These are phyloP conservation scores for Vigna reflexopilosa DNA, from an alignment of 306 rosid genomes.

Conservation along the genomic window DNA sequence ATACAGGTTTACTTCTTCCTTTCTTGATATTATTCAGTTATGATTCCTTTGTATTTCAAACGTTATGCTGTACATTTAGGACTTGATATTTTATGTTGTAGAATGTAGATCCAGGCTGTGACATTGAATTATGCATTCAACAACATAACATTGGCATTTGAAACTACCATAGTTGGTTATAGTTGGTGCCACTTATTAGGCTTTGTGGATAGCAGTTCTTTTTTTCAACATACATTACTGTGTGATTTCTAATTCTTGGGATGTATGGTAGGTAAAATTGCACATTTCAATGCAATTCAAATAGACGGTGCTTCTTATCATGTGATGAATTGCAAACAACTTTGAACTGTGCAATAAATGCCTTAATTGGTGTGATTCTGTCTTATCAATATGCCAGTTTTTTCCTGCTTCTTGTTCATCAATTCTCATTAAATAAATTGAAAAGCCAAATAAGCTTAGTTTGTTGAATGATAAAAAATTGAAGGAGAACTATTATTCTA, in stretches of 20 bases:
- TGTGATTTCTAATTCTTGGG: neutral
- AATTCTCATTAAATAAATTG: neutral
- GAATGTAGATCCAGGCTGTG: neutral
- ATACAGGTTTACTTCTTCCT: slow-evolving; percentile 68
- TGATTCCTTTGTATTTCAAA: neutral
- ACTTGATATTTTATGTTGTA: slow-evolving; percentile 3
- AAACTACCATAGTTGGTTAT: neutral
- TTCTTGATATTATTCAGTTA: slow-evolving; percentile 18
- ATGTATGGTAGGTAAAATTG: neutral
- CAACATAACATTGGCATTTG: neutral
- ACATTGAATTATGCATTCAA: slow-evolving; percentile 1
- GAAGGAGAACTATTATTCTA: neutral
- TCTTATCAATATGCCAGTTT: neutral
- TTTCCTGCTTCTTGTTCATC: neutral
- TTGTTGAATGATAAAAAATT: neutral
- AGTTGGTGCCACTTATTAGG: slow-evolving; percentile 17
- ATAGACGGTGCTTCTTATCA: neutral
- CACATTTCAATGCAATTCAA: neutral
- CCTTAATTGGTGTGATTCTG: neutral
- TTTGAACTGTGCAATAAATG: neutral
- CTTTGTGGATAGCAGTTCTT: neutral
- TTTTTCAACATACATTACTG: neutral
- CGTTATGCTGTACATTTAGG: slow-evolving; percentile 16
- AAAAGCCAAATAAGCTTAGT: neutral
- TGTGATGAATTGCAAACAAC: slow-evolving; percentile 4